Base-by-base conservation (phyloP, 73 alveolate genomes). In the Tetrahymena elliotti region DNA sequence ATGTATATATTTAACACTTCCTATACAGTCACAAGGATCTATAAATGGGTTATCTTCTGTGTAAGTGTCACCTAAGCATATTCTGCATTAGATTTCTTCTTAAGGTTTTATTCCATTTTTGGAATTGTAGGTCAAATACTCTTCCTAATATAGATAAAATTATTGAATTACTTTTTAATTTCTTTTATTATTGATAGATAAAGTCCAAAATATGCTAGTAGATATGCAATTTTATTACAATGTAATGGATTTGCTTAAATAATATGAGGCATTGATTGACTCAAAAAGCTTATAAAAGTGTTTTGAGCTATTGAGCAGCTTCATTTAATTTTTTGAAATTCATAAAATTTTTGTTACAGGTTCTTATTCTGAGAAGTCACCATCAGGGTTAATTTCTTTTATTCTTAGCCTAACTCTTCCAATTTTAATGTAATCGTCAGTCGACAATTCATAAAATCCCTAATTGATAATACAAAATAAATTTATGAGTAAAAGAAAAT, bases 31-130 rank as follows among this genome's bases (percentile, higher is more conserved):
- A 36, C 96, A 94, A 4, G 96, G 95, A 33, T 93, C 53, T 38
- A 94, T 88, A n/a, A 94, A 94, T 27, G 96, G 96, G 47, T 94
- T 94, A 33, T 94, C 96, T 1, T 84, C 36, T 15, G 93, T 94
- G 22, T 94, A 84, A 22, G 93, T 84, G 31, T 94, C 93, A 13
- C 95, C 83, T 20, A 94, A 40, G 47, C 96, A 94, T 83, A 94
- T 40, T 88, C 96, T 84, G 40, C 96, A 94, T 47, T 68, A 68
- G 2, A 68, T 68, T 27, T 68, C 88, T 11, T 68, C 88, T 10
- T 35, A 22, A 0, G 88, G 88, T 68, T 68, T 68, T 22, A 31
- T 68, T 27, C 88, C 88, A 68, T 68, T 68, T 10, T 68, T 68
- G 33, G 88, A 68, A 24, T 68, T 68, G 38, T 68, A 68, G 6